Conservation (phyloP, 345 rosid species). For the Lumnitzera racemosa region DNA sequence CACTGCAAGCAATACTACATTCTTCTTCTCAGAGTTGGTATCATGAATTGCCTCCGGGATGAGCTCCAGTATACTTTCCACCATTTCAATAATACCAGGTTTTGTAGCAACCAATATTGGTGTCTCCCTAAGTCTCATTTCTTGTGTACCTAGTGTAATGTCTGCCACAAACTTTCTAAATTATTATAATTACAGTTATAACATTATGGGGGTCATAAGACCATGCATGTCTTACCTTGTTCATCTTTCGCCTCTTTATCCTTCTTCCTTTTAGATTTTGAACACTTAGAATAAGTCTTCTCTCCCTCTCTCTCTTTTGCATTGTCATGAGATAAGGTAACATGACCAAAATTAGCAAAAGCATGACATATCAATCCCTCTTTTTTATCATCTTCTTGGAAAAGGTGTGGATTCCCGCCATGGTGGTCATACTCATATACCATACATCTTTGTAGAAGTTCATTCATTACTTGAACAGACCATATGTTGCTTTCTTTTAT, state of each 20-base stretch:
- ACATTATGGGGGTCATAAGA: no score
- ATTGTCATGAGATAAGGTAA: no score
- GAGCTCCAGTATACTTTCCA: slow-evolving; percentile 16
- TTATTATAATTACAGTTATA: no score
- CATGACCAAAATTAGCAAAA: neutral
- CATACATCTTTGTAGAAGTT: slow-evolving; percentile 14
- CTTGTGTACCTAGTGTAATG: neutral
- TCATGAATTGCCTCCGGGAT: slow-evolving; percentile 24
- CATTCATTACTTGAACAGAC: slow-evolving; percentile 35
- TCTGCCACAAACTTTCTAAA: neutral
- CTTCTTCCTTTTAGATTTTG: no score
- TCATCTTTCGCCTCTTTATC: no score
- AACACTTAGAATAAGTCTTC: no score
- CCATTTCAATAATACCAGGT: slow-evolving; percentile 24
- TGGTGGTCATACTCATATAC: slow-evolving; percentile 17
- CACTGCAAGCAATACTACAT: slow-evolving; percentile 34
- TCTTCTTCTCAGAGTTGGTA: slow-evolving; percentile 18
- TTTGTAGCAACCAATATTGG: slow-evolving; percentile 25
- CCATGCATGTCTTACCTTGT: no score
- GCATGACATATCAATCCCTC: neutral
- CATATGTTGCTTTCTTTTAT: slow-evolving; percentile 37
- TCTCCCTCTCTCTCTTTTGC: no score
- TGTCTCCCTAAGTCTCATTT: slow-evolving; percentile 9
- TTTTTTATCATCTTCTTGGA: neutral
- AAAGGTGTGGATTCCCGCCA: slow-evolving; percentile 10